Conservation (phyloP, 768 basidiomycete species). For the Sporobolomyces pararoseus region DNA sequence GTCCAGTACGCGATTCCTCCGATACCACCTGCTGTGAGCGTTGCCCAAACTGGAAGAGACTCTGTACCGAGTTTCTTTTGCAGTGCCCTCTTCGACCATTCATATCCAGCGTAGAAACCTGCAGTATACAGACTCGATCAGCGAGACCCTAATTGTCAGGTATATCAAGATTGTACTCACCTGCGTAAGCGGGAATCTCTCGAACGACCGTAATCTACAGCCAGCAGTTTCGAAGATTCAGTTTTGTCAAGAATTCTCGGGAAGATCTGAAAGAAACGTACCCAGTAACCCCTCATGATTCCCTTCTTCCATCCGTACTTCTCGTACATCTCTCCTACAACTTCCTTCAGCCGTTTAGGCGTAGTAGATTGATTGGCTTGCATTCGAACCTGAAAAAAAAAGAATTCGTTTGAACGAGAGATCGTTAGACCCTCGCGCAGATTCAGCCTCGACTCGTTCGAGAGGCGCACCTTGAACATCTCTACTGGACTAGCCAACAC, state of each 20-base stretch:
- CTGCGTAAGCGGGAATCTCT: conserved; percentile 95
- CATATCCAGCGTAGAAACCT: conserved; percentile 63
- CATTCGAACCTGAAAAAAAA: conserved; percentile 12
- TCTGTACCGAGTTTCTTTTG: conserved; percentile 49
- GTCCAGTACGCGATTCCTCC: conserved; percentile 83
- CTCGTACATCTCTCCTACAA: conserved; percentile 77
- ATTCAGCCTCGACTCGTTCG: conserved; percentile 43
- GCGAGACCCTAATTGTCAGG: too few relatives aligned
- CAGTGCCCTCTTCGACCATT: conserved; percentile 80
- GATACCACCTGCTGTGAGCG: conserved; percentile 64
- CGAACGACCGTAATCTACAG: conserved; percentile 76
- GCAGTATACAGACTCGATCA: background rate
- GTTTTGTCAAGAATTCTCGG: too few relatives aligned
- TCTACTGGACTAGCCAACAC: conserved; percentile 89
- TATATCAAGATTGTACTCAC: conserved; percentile 53
- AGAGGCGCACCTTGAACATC: conserved; percentile 84
- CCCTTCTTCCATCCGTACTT: conserved; percentile 82
- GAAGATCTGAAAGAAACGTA: conserved; percentile 49
- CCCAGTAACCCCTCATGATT: conserved; percentile 97
- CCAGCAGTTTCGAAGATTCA: background rate
- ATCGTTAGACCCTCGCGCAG: background rate
- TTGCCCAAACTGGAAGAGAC: conserved; percentile 75
- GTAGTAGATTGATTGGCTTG: conserved; percentile 66
- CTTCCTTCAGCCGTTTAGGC: conserved; percentile 69
- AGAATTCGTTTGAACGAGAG: too few relatives aligned